Evolutionary conservation across 345 rosid species (phyloP).

Genomic region (Salix purpurea): DNA sequence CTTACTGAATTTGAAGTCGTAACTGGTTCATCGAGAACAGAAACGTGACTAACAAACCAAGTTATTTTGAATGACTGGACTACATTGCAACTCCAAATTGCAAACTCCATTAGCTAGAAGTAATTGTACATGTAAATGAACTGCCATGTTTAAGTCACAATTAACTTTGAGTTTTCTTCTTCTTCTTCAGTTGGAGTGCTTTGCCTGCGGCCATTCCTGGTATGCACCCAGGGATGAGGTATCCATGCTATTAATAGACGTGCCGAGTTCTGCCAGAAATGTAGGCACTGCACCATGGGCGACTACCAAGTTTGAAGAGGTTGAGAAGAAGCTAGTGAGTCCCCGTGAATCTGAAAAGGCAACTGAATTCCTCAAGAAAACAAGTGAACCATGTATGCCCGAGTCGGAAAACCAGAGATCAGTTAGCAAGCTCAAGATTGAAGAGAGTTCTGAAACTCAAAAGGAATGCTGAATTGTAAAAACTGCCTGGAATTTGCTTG

Average conservation of each 20-base stretch:
- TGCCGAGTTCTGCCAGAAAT: slow-evolving; percentile 43
- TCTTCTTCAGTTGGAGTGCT: slow-evolving; percentile 73
- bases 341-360: slow-evolving; percentile 56
- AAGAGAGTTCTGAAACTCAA: slow-evolving; percentile 35
- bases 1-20: neutral
- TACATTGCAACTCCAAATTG: neutral
- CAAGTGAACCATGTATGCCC: slow-evolving; percentile 43
- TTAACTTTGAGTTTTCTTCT: neutral
- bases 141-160: neutral
- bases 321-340: slow-evolving; percentile 58
- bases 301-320: slow-evolving; percentile 50
- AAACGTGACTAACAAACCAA: neutral
- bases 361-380: slow-evolving; percentile 40
- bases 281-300: slow-evolving; percentile 55
- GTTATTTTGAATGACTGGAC: neutral
- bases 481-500: neutral
- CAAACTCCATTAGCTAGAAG: neutral
- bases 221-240: slow-evolving; percentile 82
- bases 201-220: slow-evolving; percentile 84
- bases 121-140: neutral
- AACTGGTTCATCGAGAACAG: neutral
- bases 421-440: slow-evolving; percentile 32
- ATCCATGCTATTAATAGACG: slow-evolving; percentile 65
- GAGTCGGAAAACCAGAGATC: slow-evolving; percentile 47
- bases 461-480: slow-evolving; percentile 37